A percentile compares a stretch with the other conserved stretches of the same genome.
Evolutionary conservation across 495 filamentous ascomycete species (phyloP).

Genomic region (Halenospora varia): DNA sequence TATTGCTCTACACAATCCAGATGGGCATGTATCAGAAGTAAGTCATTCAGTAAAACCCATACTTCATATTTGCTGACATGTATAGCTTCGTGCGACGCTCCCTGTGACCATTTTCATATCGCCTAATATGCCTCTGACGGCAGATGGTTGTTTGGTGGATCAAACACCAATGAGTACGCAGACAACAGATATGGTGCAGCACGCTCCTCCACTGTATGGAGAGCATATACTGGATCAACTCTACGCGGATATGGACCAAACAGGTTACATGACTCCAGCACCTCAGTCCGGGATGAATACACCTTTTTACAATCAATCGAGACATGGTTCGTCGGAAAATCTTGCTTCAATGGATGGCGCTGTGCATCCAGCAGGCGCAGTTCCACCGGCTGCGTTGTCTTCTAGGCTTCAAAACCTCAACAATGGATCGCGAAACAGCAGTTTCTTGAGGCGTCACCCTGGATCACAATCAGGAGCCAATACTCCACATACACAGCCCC

Average conservation of each 20-base stretch:
- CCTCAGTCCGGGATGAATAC: conserved; percentile 66
- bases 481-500: conserved; percentile 21
- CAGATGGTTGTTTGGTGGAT: conserved; percentile 66
- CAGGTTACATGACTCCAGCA: conserved; percentile 73
- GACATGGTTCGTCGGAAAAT: conserved; percentile 75
- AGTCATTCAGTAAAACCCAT: conserved; percentile 11
- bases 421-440: conserved; percentile 29
- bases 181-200: conserved; percentile 35
- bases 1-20: conserved; percentile 86
- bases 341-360: conserved; percentile 40
- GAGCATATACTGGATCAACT: conserved; percentile 83
- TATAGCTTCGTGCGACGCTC: conserved; percentile 70
- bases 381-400: conserved; percentile 59
- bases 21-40: conserved; percentile 88
- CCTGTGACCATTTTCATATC: conserved; percentile 92
- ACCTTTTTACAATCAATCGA: conserved; percentile 70
- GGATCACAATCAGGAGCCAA: conserved; percentile 18
- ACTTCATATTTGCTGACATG: conserved; percentile 7
- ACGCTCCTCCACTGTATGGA: conserved; percentile 84
- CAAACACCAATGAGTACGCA: conserved; percentile 41
- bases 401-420: conserved; percentile 58
- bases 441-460: conserved; percentile 19
- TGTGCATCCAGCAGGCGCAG: conserved; percentile 36
- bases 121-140: conserved; percentile 78
- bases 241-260: conserved; percentile 78